Evolutionary conservation across 192 early-diverging fungal genomes (phyloP), one percentile per base, ranked within the genome.

Genomic region (Haplosporangium gracile): DNA sequence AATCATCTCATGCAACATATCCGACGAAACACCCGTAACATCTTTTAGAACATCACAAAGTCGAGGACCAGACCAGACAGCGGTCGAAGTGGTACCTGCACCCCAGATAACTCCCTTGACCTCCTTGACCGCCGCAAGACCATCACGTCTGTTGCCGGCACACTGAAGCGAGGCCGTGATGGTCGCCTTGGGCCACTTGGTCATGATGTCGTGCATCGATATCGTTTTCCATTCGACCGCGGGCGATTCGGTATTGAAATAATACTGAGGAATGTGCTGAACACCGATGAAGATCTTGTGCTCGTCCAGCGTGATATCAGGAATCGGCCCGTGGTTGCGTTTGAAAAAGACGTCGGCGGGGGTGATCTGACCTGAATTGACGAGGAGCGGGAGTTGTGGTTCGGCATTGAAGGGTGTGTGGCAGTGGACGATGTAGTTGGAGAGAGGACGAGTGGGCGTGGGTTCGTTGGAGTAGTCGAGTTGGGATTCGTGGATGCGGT

Each of bases 261-360:
- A 45, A 26, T 40, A 40, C 26, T 29, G 71, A 45, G 71, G 40
- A 72, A n/a, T 40, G 26, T 77, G 63, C 57, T 68, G 68, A n/a
- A 77, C 43, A 45, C 95, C 90, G 36, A 98, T 82, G 8, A 80
- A 75, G 78, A 98, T 88, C 20, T 70, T 32, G 90, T 94, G 96
- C 9, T 85, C 74, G 0, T 89, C 86, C 0, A 83, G 83, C 43
- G 92, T 88, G 22, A 97, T 89, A 60, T 94, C 86, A 38, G 97
- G 97, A 60, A 98, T 95, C 29, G 97, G 96, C 9, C 97, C 94
- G 82, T 98, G 97, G 88, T 97, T 96, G 32, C 97, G 95, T 60
- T 96, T 95, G 79, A 95, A 98, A 81, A 96, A 96, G 55, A 90
- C 80, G 10, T 92, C 88, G 36, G 91, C 93, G 0, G 96, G 96